Evolutionary conservation across 306 rosid genomes (phyloP).

Genomic region (Phaseolus lunatus): DNA sequence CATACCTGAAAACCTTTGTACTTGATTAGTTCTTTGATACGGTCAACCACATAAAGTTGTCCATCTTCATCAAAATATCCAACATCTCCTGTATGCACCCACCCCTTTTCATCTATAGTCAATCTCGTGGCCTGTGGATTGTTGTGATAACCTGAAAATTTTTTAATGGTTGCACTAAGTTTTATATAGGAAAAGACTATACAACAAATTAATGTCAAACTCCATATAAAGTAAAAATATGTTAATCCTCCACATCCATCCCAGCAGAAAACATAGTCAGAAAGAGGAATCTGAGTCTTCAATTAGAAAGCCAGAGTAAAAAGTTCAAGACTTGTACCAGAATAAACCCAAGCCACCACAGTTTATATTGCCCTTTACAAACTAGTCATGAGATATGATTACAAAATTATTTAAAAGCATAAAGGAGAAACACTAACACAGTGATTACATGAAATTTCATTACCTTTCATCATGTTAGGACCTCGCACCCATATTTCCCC

Average conservation of each 20-base stretch:
- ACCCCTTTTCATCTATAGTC: conserved; percentile 75
- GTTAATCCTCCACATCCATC: neutral
- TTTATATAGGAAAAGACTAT: neutral
- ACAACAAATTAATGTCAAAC: neutral
- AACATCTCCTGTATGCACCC: conserved; percentile 97
- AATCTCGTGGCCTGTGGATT: conserved; percentile 76
- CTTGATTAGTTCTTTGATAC: conserved; percentile 93
- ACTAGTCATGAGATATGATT: conserved; percentile 10
- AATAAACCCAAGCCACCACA: neutral
- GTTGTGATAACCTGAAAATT: conserved; percentile 79
- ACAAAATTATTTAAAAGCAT: neutral
- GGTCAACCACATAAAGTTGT: conserved; percentile 82
- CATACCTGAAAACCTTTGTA: conserved; percentile 92
- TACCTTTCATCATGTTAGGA: conserved; percentile 82
- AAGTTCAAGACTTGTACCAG: neutral
- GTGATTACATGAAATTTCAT: no score
- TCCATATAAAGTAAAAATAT: conserved; percentile 11
- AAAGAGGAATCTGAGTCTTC: neutral
- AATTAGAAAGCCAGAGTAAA: neutral
- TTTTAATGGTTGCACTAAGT: neutral
- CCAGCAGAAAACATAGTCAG: neutral
- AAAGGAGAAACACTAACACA: neutral
- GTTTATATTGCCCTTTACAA: neutral
- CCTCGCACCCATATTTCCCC: conserved; percentile 91
- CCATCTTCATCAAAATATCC: conserved; percentile 90